A percentile compares a stretch with the other conserved stretches of the same genome.
phyloP scores from a whole-genome alignment of 805 yeast genomes.

The Yamadazyma takamatsuzukensis region DNA sequence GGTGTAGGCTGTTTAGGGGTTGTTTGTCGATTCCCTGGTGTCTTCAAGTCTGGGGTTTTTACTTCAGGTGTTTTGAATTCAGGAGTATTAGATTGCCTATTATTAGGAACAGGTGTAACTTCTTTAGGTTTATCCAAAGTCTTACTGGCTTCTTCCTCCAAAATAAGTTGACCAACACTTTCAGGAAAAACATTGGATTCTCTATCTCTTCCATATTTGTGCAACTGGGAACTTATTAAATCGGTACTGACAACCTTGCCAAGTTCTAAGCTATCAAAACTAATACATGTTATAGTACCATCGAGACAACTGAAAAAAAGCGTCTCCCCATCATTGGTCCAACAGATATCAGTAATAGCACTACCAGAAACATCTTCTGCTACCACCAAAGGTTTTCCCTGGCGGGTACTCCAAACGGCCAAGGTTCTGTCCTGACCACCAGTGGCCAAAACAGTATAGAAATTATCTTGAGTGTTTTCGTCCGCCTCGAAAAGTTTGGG shows the following conservation, averaged over 20 bases:
- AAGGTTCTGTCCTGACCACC: slow-evolving; percentile 92
- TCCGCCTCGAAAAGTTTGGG: slow-evolving; percentile 58
- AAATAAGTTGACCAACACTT: slow-evolving; percentile 67
- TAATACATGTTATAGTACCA: slow-evolving; percentile 69
- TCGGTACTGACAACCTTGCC: slow-evolving; percentile 63
- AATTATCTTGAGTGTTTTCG: slow-evolving; percentile 22
- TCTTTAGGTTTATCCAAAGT: slow-evolving; percentile 1
- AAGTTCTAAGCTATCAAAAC: slow-evolving; percentile 61
- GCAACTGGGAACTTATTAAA: slow-evolving; percentile 63
- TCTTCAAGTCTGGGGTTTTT: background rate
- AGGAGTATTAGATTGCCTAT: background rate
- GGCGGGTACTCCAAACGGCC: slow-evolving; percentile 82
- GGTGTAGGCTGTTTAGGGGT: slow-evolving; percentile 3
- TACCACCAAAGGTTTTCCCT: slow-evolving; percentile 73
- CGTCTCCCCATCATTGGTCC: slow-evolving; percentile 79
- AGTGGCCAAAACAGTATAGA: slow-evolving; percentile 80
- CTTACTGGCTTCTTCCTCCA: slow-evolving; percentile 51
- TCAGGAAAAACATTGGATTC: slow-evolving; percentile 86
- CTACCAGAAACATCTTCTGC: slow-evolving; percentile 72
- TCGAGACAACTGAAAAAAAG: slow-evolving; percentile 80
- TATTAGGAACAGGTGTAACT: slow-evolving; percentile 1
- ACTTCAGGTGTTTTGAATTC: no score
- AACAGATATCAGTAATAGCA: slow-evolving; percentile 82
- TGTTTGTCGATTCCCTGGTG: background rate
- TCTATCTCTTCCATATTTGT: slow-evolving; percentile 83